Evolutionary conservation across 1,139 yeast species (phyloP).

Genomic region (Yamadazyma atmosphaerica): DNA sequence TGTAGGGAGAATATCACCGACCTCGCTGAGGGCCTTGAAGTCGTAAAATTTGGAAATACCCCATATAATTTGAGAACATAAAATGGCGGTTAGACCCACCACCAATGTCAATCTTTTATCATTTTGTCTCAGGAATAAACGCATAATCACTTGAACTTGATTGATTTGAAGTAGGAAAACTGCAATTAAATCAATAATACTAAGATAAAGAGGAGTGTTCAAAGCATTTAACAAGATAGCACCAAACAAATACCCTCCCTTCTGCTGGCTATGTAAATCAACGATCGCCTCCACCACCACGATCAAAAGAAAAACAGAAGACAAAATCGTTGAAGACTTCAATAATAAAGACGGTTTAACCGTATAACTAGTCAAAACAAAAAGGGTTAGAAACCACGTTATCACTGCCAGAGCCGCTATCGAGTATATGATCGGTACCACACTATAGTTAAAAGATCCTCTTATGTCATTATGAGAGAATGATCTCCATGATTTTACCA

Average conservation of each 20-base stretch:
- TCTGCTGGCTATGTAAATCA: conserved; percentile 50
- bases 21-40: conserved; percentile 36
- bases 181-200: conserved; percentile 62
- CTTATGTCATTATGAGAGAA: conserved; percentile 28
- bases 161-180: conserved; percentile 64
- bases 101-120: conserved; percentile 69
- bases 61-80: conserved; percentile 68
- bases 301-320: conserved; percentile 55
- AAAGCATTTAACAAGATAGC: conserved; percentile 48
- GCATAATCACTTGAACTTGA: conserved; percentile 75
- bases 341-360: conserved; percentile 53
- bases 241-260: conserved; percentile 57
- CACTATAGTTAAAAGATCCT: conserved; percentile 55
- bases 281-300: conserved; percentile 50
- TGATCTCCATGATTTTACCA: conserved; percentile 40
- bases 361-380: conserved; percentile 61
- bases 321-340: conserved; percentile 45
- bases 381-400: conserved; percentile 61
- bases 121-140: conserved; percentile 66
- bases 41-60: conserved; percentile 58
- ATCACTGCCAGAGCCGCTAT: conserved; percentile 66
- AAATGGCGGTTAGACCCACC: conserved; percentile 57
- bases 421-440: conserved; percentile 62
- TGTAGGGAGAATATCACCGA: conserved; percentile 69
- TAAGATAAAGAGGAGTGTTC: conserved; percentile 49